Conservation (phyloP, 2,329 filamentous ascomycete genomes). For the Helicocarpus griseus region DNA sequence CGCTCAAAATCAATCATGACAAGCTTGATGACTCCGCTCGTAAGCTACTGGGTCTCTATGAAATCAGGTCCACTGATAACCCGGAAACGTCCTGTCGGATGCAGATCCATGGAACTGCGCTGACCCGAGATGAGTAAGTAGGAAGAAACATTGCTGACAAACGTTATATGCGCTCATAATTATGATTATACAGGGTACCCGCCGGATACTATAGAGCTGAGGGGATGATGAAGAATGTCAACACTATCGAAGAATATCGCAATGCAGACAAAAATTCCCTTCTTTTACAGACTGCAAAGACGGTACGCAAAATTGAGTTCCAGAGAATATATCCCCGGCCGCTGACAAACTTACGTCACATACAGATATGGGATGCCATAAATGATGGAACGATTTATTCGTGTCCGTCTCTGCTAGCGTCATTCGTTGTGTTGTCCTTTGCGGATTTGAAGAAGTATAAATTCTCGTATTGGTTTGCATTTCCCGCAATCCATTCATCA, state of each 20-base stretch:
- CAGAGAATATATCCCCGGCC: not conserved
- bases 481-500: slow-evolving; percentile 83
- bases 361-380: slow-evolving; percentile 94
- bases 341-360: slow-evolving; percentile 8
- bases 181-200: slow-evolving; percentile 46
- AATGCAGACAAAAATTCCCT: slow-evolving; percentile 70
- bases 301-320: slow-evolving; percentile 40
- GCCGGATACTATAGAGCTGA: slow-evolving; percentile 69
- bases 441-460: slow-evolving; percentile 96
- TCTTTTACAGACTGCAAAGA: slow-evolving; percentile 67
- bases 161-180: not conserved
- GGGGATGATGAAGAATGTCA: slow-evolving; percentile 90
- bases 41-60: slow-evolving; percentile 77
- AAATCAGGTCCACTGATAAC: slow-evolving; percentile 62
- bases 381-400: slow-evolving; percentile 94
- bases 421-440: slow-evolving; percentile 82
- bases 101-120: slow-evolving; percentile 78
- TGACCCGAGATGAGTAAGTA: slow-evolving; percentile 71
- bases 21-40: slow-evolving; percentile 91
- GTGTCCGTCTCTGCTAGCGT: slow-evolving; percentile 80
- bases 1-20: slow-evolving; percentile 91
- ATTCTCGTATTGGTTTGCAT: slow-evolving; percentile 97
- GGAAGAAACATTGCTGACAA: slow-evolving; percentile 21
- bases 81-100: slow-evolving; percentile 74
- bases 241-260: slow-evolving; percentile 89